Conservation (phyloP, 768 basidiomycete species). For the Panellus pusillus region DNA sequence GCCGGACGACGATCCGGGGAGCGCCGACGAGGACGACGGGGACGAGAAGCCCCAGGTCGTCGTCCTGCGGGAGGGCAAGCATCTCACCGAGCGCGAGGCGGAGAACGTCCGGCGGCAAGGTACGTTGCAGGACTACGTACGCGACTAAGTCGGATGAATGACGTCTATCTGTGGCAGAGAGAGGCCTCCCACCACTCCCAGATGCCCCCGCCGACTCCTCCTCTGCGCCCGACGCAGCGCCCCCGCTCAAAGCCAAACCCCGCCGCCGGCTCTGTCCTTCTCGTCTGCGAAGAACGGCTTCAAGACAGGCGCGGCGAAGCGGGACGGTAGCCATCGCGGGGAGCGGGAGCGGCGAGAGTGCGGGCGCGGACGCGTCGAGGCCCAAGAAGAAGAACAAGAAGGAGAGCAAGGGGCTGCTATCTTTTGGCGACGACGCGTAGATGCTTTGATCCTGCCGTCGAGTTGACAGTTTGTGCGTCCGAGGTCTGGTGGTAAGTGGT, state of each 20-base stretch:
- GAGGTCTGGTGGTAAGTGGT: neutral
- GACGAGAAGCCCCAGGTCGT: conserved; percentile 91
- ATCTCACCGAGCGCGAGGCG: conserved; percentile 74
- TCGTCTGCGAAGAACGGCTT: conserved; percentile 38
- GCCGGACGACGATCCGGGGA: conserved; percentile 67
- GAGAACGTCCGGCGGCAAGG: conserved; percentile 77
- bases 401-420: conserved; percentile 47
- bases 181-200: conserved; percentile 58
- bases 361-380: conserved; percentile 22
- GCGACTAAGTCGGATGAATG: neutral
- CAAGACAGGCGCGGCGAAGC: conserved; percentile 36
- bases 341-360: conserved; percentile 26
- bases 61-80: conserved; percentile 85
- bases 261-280: conserved; percentile 40
- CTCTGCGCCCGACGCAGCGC: conserved; percentile 22
- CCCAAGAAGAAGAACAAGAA: conserved; percentile 62
- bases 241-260: conserved; percentile 23
- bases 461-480: neutral
- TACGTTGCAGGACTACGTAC: conserved; percentile 28
- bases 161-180: conserved; percentile 39
- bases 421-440: conserved; percentile 59
- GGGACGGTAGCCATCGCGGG: conserved; percentile 36
- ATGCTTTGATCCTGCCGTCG: neutral
- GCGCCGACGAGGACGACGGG: conserved; percentile 65
- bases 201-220: conserved; percentile 30